Evolutionary conservation across 2,329 filamentous ascomycete genomes (phyloP).

Genomic region (Aureobasidium sp.): DNA sequence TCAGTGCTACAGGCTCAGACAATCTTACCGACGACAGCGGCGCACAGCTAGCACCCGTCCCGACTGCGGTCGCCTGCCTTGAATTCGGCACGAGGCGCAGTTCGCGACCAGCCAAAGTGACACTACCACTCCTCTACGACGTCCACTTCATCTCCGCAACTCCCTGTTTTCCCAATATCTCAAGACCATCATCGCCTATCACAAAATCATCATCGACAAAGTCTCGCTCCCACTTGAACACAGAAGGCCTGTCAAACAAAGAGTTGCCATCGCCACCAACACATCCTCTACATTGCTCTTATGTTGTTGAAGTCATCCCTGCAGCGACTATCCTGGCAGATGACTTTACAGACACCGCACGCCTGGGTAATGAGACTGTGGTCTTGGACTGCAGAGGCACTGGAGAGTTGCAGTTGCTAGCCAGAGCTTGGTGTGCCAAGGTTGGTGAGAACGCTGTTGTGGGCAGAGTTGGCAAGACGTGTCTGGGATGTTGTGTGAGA

Average conservation of each 20-base stretch:
- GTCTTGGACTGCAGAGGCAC: constrained; percentile 46
- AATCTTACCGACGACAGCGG: too few relatives aligned
- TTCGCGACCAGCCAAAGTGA: constrained; percentile 8
- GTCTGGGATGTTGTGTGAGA: constrained; percentile 63
- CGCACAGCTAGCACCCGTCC: not conserved
- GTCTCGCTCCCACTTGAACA: not conserved
- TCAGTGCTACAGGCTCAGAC: not conserved
- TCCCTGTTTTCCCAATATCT: constrained; percentile 32
- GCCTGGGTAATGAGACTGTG: constrained; percentile 25
- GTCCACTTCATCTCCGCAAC: constrained; percentile 47
- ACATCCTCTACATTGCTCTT: constrained; percentile 33
- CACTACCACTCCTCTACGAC: constrained; percentile 39
- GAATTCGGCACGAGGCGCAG: constrained; percentile 16
- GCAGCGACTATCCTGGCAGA: constrained; percentile 20
- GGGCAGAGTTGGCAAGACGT: constrained; percentile 58
- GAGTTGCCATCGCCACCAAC: constrained; percentile 21
- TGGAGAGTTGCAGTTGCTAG: constrained; percentile 59
- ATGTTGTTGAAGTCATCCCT: constrained; percentile 28
- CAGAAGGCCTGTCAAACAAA: constrained; percentile 8
- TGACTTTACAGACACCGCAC: constrained; percentile 12
- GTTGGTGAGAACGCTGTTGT: constrained; percentile 66
- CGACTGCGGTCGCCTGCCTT: not conserved
- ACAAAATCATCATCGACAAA: not conserved
- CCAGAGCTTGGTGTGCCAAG: constrained; percentile 63
- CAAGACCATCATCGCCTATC: not conserved